These are phyloP conservation scores for Cladosporium sp. DNA, from an alignment of 2,329 filamentous ascomycete species.

Conservation along the genomic window DNA sequence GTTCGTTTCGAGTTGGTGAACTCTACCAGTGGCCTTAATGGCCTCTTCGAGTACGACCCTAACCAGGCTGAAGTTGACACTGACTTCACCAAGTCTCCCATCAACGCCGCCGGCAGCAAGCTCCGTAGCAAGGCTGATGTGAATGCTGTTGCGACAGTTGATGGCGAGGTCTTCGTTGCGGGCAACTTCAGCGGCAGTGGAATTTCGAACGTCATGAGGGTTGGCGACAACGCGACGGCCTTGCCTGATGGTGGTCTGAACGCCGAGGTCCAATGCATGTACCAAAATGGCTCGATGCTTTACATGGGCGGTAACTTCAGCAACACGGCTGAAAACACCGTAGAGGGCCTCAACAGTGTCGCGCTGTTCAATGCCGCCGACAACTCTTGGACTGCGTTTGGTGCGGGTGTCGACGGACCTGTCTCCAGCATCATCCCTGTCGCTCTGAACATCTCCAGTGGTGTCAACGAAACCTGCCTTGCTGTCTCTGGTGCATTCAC, in stretches of 20 bases:
- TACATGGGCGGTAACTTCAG: conserved; percentile 87
- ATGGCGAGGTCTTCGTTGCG: conserved; percentile 70
- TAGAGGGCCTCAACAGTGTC: conserved; percentile 69
- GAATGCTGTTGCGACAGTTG: conserved; percentile 64
- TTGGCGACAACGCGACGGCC: conserved; percentile 64
- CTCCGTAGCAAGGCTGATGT: conserved; percentile 69
- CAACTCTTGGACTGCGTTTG: conserved; percentile 74
- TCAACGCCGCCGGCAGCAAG: conserved; percentile 72
- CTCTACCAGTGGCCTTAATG: conserved; percentile 79
- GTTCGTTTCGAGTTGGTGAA: conserved; percentile 75
- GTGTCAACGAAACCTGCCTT: conserved; percentile 70
- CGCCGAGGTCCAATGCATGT: conserved; percentile 70
- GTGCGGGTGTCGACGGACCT: conserved; percentile 79
- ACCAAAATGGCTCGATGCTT: conserved; percentile 63
- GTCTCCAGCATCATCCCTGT: conserved; percentile 76
- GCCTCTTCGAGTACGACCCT: conserved; percentile 85
- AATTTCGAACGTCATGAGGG: conserved; percentile 74
- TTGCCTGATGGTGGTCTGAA: conserved; percentile 75
- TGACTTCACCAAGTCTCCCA: conserved; percentile 69
- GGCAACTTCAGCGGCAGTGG: conserved; percentile 76
- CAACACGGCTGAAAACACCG: conserved; percentile 63
- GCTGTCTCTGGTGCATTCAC: conserved; percentile 79
- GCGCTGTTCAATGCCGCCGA: conserved; percentile 71
- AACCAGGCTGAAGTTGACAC: conserved; percentile 57
- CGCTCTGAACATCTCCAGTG: conserved; percentile 71